phyloP scores from a whole-genome alignment of 768 basidiomycete genomes.

The Mycena chlorophos region DNA sequence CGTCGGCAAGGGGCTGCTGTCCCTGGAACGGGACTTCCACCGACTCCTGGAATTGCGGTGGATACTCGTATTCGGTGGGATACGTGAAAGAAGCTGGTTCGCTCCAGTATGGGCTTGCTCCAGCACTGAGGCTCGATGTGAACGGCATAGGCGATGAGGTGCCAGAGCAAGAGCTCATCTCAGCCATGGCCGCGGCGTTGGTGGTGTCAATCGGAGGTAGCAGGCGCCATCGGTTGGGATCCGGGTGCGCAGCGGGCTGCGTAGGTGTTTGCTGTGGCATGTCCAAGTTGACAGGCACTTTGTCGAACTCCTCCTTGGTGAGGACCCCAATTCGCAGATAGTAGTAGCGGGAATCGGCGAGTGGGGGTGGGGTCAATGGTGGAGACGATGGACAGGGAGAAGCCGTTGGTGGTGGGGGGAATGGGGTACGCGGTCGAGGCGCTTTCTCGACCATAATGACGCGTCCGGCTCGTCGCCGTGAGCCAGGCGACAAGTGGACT shows the following conservation, averaged over 20 bases:
- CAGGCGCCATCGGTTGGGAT: background rate
- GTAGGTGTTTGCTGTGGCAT: background rate
- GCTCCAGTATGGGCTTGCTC: background rate
- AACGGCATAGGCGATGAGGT: background rate
- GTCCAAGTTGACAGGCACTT: background rate
- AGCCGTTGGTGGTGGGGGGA: background rate
- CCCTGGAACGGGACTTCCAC: background rate
- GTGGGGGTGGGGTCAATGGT: background rate
- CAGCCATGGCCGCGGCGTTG: background rate
- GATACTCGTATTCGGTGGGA: background rate
- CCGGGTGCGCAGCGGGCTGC: background rate
- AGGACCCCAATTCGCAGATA: background rate
- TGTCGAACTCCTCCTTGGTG: conserved; percentile 1
- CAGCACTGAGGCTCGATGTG: background rate
- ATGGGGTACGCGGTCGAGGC: background rate
- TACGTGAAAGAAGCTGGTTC: background rate
- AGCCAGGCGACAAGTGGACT: background rate
- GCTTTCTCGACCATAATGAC: background rate
- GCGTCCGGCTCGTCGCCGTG: background rate
- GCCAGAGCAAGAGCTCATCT: background rate
- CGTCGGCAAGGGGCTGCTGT: background rate
- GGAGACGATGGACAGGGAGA: background rate
- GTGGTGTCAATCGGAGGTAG: background rate
- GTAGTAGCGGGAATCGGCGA: background rate
- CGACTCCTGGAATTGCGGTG: background rate